phyloP scores from a whole-genome alignment of 192 early-diverging fungal genomes.

The Dispira simplex region DNA sequence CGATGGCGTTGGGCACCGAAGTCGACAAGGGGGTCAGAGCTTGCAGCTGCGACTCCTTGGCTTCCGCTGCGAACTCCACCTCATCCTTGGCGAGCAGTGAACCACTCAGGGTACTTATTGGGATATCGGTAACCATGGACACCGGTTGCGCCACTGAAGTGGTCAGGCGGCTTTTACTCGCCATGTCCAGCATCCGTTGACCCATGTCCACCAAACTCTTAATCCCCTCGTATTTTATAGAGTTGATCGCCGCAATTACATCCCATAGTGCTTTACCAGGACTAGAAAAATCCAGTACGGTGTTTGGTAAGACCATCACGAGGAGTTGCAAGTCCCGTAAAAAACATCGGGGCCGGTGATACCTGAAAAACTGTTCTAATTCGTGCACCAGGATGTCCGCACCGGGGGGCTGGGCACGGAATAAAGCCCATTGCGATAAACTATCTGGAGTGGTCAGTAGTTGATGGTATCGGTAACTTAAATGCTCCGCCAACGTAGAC shows the following conservation, averaged over 20 bases:
- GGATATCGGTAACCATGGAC: no score
- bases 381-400: neutral
- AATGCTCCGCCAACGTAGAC: conserved; percentile 2
- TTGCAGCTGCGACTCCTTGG: no score
- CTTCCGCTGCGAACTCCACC: no score
- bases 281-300: conserved; percentile 4
- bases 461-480: neutral
- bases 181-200: neutral
- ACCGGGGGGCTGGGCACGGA: conserved; percentile 1
- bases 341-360: conserved; percentile 8
- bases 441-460: neutral
- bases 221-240: conserved; percentile 5
- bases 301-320: neutral
- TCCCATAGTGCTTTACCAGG: conserved; percentile 10
- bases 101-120: no score
- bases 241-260: neutral
- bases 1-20: no score
- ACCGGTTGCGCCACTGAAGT: no score
- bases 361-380: conserved; percentile 1
- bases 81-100: no score
- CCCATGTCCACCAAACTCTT: conserved; percentile 3
- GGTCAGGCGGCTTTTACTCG: conserved; percentile 1
- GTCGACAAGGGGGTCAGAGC: no score
- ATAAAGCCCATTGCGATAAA: no score
- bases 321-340: conserved; percentile 2